These are phyloP conservation scores for Candida namnaoensis DNA, from an alignment of 805 yeast species.

Conservation along the genomic window DNA sequence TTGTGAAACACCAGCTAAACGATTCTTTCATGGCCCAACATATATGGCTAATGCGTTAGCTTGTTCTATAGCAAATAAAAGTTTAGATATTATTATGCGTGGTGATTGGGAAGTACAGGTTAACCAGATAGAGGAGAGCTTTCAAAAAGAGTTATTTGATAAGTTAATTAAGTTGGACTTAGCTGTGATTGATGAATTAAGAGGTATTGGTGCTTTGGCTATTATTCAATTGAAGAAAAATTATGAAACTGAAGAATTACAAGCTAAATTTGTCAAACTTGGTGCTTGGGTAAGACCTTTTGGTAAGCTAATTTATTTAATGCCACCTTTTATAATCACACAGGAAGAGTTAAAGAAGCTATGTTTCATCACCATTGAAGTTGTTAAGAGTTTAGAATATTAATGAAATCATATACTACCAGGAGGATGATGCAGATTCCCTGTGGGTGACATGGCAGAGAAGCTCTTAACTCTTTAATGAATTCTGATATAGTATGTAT, in stretches of 20 bases:
- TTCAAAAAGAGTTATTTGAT: not conserved
- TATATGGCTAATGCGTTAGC: conserved; percentile 1
- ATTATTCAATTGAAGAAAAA: not conserved
- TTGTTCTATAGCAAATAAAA: not conserved
- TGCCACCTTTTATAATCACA: not conserved
- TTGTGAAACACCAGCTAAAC: not conserved
- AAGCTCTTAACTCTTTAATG: too few species aligned
- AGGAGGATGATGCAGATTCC: too few species aligned
- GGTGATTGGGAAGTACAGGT: not conserved
- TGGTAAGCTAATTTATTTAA: not conserved
- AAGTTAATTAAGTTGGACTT: not conserved
- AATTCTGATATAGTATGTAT: too few species aligned
- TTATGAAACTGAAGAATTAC: not conserved
- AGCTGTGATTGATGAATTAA: not conserved
- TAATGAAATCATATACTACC: too few species aligned
- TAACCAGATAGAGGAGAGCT: not conserved
- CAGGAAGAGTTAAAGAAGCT: not conserved
- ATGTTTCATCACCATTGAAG: not conserved
- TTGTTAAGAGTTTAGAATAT: too few species aligned
- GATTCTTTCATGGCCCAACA: conserved; percentile 1
- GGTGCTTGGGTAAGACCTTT: conserved; percentile 1
- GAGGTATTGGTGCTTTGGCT: conserved; percentile 1
- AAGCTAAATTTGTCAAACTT: not conserved
- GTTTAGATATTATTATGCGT: not conserved
- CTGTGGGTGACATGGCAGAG: too few species aligned